These are phyloP conservation scores for Holtermannia corniformis DNA, from an alignment of 768 basidiomycete genomes.

Conservation along the genomic window DNA sequence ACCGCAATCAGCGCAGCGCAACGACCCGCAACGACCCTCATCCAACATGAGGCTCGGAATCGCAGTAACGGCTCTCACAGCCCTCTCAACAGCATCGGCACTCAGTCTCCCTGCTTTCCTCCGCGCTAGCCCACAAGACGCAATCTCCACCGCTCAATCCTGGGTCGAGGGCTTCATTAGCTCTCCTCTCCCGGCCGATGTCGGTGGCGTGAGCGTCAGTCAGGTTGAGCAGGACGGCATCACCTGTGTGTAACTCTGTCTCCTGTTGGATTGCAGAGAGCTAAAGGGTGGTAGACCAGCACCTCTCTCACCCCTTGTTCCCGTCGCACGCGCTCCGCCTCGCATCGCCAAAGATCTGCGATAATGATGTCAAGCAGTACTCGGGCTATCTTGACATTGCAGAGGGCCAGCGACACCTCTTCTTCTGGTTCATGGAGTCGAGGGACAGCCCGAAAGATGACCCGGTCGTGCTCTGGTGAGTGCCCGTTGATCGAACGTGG, in stretches of 20 bases:
- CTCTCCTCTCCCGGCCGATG: not conserved
- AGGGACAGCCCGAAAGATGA: constrained; percentile 62
- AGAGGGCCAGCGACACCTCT: constrained; percentile 62
- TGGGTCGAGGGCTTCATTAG: not conserved
- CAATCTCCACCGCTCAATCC: not conserved
- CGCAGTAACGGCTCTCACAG: not conserved
- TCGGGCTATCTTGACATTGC: constrained; percentile 76
- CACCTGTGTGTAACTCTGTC: not conserved
- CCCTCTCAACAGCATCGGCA: not conserved
- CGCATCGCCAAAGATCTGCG: constrained; percentile 58
- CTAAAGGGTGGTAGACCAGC: too few species aligned
- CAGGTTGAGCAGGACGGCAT: not conserved
- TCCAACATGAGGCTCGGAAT: not conserved
- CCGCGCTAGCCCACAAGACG: not conserved
- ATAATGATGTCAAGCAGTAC: constrained; percentile 66
- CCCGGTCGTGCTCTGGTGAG: constrained; percentile 72
- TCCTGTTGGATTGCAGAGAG: not conserved
- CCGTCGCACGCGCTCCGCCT: constrained; percentile 37
- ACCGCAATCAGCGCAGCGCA: not conserved
- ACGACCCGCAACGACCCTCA: not conserved
- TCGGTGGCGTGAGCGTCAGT: not conserved
- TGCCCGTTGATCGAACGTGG: too few species aligned
- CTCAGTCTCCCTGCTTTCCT: not conserved
- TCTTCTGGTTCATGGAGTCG: constrained; percentile 83
- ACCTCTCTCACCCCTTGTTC: constrained; percentile 39